Conservation (phyloP, 805 yeast genomes). For the Danielia reshetovae region DNA sequence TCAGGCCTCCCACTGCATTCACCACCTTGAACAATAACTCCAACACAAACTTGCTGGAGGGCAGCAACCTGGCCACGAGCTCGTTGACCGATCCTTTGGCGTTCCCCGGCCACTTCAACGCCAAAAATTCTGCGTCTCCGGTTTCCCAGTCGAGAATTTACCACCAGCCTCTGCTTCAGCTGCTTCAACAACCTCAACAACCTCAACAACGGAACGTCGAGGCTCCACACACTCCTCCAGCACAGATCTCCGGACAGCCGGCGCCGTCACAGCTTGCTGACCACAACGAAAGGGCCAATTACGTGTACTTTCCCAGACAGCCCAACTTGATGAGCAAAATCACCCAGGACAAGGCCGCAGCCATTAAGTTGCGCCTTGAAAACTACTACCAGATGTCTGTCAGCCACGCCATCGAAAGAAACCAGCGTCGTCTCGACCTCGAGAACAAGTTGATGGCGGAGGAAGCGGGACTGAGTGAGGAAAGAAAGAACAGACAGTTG, state of each 20-base stretch:
- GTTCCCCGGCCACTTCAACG: background rate
- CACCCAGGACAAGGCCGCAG: constrained; percentile 80
- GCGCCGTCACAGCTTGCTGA: constrained; percentile 1
- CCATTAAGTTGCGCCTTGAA: constrained; percentile 76
- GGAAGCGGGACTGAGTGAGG: constrained; percentile 66
- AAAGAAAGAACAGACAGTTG: constrained; percentile 77
- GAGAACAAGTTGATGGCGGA: constrained; percentile 67
- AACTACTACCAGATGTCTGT: constrained; percentile 84
- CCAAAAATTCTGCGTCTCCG: background rate
- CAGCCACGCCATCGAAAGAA: constrained; percentile 90
- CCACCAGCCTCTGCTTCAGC: background rate
- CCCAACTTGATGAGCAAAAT: constrained; percentile 72
- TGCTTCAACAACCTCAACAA: background rate
- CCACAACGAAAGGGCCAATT: too few species aligned
- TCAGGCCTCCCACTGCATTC: constrained; percentile 40
- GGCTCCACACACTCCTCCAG: constrained; percentile 10
- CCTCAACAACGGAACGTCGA: constrained; percentile 2
- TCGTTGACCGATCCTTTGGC: constrained; percentile 7
- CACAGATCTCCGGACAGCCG: constrained; percentile 6
- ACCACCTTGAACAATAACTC: constrained; percentile 38
- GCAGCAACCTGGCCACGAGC: constrained; percentile 24
- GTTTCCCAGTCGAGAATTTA: background rate
- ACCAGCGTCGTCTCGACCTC: constrained; percentile 83
- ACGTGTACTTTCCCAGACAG: constrained; percentile 72
- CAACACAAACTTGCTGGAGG: constrained; percentile 37